Evolutionary conservation across 2,329 filamentous ascomycete species (phyloP).

Genomic region (Colletotrichum cuscutae): DNA sequence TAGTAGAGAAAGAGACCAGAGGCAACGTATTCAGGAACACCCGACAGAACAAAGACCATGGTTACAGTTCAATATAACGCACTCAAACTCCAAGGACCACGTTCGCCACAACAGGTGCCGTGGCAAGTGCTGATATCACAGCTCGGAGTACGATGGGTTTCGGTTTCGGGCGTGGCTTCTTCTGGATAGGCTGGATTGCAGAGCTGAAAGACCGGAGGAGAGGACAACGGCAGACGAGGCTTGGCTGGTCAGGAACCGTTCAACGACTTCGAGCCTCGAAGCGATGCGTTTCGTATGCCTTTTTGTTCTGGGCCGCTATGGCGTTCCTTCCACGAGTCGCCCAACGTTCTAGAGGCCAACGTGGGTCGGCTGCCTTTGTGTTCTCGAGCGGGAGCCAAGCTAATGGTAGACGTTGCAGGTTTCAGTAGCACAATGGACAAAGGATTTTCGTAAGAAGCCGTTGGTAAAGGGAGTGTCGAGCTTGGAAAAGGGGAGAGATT

Average conservation of each 20-base stretch:
- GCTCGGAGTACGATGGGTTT: not conserved
- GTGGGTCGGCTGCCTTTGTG: slow-evolving; percentile 16
- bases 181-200: not conserved
- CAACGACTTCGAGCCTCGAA: slow-evolving; percentile 5
- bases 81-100: not conserved
- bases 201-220: not conserved
- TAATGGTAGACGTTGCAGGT: slow-evolving; percentile 15
- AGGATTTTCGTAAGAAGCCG: slow-evolving; percentile 6
- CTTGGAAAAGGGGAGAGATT: not conserved
- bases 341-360: not conserved
- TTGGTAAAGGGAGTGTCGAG: not conserved
- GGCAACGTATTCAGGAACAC: not conserved
- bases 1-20: not conserved
- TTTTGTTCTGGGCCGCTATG: slow-evolving; percentile 4
- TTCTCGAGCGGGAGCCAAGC: not conserved
- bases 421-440: slow-evolving; percentile 15
- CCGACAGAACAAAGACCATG: not conserved
- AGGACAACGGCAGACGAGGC: not conserved
- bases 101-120: not conserved
- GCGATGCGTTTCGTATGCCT: not conserved
- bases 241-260: not conserved
- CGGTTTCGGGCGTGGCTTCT: not conserved
- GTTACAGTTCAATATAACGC: not conserved
- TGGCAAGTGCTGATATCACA: not conserved
- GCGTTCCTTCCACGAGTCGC: slow-evolving; percentile 5